Evolutionary conservation across 805 yeast species (phyloP), one percentile per base, ranked within the genome.

Genomic region (Candida takata): DNA sequence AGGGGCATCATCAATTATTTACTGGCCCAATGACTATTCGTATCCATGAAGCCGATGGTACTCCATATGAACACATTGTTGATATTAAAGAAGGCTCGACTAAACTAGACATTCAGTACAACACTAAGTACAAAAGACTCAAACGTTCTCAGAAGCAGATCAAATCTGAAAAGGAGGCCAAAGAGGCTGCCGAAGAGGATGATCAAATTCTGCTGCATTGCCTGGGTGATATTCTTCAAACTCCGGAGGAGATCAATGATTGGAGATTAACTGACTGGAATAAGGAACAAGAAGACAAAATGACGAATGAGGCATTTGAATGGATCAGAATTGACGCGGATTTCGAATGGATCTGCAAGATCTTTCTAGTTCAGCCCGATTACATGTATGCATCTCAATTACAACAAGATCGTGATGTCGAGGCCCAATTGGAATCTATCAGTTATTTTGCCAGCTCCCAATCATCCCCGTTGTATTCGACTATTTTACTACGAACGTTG

Each of bases 311-410:
- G 49, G 96, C 96, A 0, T 92, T 87, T 59, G 98, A 92, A 51
- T 92, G 99, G 99, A 70, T 92, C 26, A 69, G 99, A 48, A 84
- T 90, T n/a, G 99, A 92, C 61, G 88, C 97, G 0, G 99, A 92
- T 57, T 84, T 81, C 51, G 98, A 92, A 57, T 92, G 99, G 99
- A 81, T 92, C 33, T 85, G 95, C 41, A 75, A 74, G 45, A 66
- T 85, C 16, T 70, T 77, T 40, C 75, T 92, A 24, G 84, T 79
- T 47, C 96, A 88, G 58, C 95, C 95, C 0, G 97, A 87, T 49
- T 83, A 86, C 52, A 92, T 92, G 97, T 92, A 74, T 55, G 84
- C 86, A 1, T 84, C 97, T 0, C 98, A 92, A 52, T 62, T 92
- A 21, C 92, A 84, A 48, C 95, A 87, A 54, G 99, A 92, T 59